Base-by-base conservation (phyloP, 306 rosid genomes). In the Astragalus glycyphyllos region DNA sequence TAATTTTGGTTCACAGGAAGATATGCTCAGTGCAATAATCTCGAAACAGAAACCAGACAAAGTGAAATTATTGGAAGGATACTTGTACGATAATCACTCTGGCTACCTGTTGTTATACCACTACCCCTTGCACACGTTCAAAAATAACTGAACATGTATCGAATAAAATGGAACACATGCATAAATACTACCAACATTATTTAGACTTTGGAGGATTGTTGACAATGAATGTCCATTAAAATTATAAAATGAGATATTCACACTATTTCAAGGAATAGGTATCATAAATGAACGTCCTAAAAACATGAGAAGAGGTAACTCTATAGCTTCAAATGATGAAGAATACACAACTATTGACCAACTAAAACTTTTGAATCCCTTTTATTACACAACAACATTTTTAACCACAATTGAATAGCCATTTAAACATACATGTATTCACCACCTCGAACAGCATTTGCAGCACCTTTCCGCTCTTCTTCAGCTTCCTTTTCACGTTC, bases 401-500 rank as follows among this genome's bases (percentile, higher is more conserved):
- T 41, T n/a, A 46, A 66, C 6, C 65, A 48, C 56, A 41, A 70
- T 16, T 46, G 57, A 75, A 72, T 69, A 49, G 2, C 17, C 20
- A 16, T 72, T 76, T 84, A 94, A 81, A 91, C 92, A 79, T 94
- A 91, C 97, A 94, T 94, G 75, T 79, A 91, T 87, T 94, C 96
- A 66, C 99, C 99, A 16, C 97, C 97, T 53, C 96, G 84, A 76
- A 94, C 11, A 1, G 99, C 99, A 72, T 94, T 94, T 68, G 85
- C 97, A 14, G 96, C 99, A 29, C 99, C 96, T 80, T 86, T 91
- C 79, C 97, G 83, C 79, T 87, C 99, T 80, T 89, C 97, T 70
- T 87, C 99, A 0, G 97, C 99, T 80, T 94, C 99, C 83, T 72
- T 94, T 80, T 94, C 96, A 44, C 95, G 86, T 78, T 91, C 97